Base-by-base conservation (phyloP, 257 asterid species). In the Mentha longifolia region DNA sequence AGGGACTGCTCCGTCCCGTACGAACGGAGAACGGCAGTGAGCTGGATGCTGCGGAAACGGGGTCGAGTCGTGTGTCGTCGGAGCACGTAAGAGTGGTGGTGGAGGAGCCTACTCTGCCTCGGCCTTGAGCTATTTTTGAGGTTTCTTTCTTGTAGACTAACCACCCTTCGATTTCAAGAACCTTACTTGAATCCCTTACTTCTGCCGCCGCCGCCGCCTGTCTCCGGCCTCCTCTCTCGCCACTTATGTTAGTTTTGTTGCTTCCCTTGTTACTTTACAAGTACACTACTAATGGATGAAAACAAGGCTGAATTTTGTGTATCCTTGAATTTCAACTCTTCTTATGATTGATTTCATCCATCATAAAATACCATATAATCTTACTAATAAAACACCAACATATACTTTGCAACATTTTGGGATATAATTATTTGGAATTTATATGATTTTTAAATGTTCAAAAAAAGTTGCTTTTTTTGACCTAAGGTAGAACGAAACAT, bases 1-100 rank as follows among this genome's bases (percentile, higher is more conserved):
- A 92, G 61, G 97, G 96, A n/a, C 81, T 85, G 72, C 88, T 87
- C 68, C 88, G 85, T 16, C 90, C 92, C 0, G 70, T 90, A 49
- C 85, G 75, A 46, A 47, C 89, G 0, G 93, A 70, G 79, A 65
- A 51, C 56, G 78, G 68, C 89, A n/a, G 89, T 41, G 81, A 75
- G 57, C 56, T 73, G 1, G 87, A 76, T 11, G 42, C 61, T 55
- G 74, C 72, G 6, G 84, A 69, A 72, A 79, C 74, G 4, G 71
- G 79, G 12, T 80, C 80, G 50, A 77, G 82, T 10, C 43, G 46
- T 67, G 78, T 79, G 58, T 47, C 55, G 42, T 75, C 19, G 7
- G 89, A 76, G 74, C 71, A 76, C 7, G 80, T 81, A 14, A 88
- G 82, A 56, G 83, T 85, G 72, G 83, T 77, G 81, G 87, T 85